Evolutionary conservation across 2,329 filamentous ascomycete genomes (phyloP).

Genomic region (Stenocarpella maydis): DNA sequence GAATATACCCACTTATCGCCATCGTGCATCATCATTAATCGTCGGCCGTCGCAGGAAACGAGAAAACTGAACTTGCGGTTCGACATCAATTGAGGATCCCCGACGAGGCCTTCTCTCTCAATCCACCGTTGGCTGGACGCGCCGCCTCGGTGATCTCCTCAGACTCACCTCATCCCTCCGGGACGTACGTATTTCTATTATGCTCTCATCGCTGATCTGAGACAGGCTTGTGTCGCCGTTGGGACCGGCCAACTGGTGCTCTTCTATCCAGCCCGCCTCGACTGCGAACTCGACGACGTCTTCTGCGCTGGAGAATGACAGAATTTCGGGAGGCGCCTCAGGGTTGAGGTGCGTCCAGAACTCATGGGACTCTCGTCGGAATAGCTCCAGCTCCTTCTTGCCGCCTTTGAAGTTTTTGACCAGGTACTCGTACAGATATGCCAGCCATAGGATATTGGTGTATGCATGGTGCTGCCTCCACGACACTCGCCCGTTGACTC

Average conservation of each 20-base stretch:
- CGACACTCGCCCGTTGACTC: slow-evolving; percentile 56
- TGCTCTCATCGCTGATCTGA: slow-evolving; percentile 38
- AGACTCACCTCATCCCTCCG: slow-evolving; percentile 28
- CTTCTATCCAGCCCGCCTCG: slow-evolving; percentile 65
- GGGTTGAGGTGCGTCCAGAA: slow-evolving; percentile 63
- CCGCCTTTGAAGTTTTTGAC: slow-evolving; percentile 55
- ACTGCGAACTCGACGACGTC: slow-evolving; percentile 66
- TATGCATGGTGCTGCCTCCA: slow-evolving; percentile 67
- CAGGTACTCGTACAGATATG: slow-evolving; percentile 67
- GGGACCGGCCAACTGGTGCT: slow-evolving; percentile 55
- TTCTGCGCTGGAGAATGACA: slow-evolving; percentile 63
- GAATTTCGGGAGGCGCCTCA: slow-evolving; percentile 54
- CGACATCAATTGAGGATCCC: not conserved
- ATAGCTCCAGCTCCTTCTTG: slow-evolving; percentile 54
- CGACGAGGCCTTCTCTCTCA: not conserved
- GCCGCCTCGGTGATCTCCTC: slow-evolving; percentile 36
- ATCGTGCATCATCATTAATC: slow-evolving; percentile 16
- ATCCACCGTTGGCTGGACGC: slow-evolving; percentile 15
- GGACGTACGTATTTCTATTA: slow-evolving; percentile 31
- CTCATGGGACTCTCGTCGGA: slow-evolving; percentile 59
- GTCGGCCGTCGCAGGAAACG: not conserved
- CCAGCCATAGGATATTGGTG: slow-evolving; percentile 72
- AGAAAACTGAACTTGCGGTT: not conserved
- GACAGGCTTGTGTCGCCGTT: slow-evolving; percentile 22
- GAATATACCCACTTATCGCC: not conserved